Evolutionary conservation across 139 green algal species (phyloP).

Genomic region (Chlorella sp.): DNA sequence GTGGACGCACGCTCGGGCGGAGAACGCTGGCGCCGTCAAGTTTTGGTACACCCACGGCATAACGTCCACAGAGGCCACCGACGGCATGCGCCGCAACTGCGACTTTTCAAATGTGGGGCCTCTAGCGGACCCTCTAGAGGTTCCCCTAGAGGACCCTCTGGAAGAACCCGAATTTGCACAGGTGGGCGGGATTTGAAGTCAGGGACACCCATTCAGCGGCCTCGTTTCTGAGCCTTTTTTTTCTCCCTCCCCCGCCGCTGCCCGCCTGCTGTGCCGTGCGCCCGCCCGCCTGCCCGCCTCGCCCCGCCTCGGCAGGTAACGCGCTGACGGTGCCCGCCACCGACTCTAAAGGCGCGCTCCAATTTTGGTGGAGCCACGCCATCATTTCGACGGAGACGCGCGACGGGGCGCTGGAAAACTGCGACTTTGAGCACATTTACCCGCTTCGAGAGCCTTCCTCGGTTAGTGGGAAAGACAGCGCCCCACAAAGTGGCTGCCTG

Average conservation of each 20-base stretch:
- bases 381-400: conserved; percentile 64
- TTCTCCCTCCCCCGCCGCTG: no score
- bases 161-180: no score
- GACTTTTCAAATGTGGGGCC: conserved; percentile 66
- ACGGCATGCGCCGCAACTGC: conserved; percentile 53
- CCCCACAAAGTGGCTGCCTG: no score
- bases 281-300: neutral
- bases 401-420: conserved; percentile 46
- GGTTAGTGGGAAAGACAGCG: no score
- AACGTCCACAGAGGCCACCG: conserved; percentile 52
- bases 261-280: neutral
- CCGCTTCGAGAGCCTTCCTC: neutral
- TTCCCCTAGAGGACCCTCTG: no score
- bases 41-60: conserved; percentile 83
- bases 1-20: conserved; percentile 79
- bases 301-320: conserved; percentile 67
- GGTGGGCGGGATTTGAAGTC: neutral
- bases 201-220: no score
- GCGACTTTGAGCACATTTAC: conserved; percentile 65
- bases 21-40: conserved; percentile 79
- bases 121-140: no score
- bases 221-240: neutral
- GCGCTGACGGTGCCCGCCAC: conserved; percentile 79
- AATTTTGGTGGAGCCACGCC: conserved; percentile 81
- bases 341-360: conserved; percentile 76